A percentile compares a stretch with the other conserved stretches of the same genome.
Conservation (phyloP, 345 rosid species). For the Brassica nigra region DNA sequence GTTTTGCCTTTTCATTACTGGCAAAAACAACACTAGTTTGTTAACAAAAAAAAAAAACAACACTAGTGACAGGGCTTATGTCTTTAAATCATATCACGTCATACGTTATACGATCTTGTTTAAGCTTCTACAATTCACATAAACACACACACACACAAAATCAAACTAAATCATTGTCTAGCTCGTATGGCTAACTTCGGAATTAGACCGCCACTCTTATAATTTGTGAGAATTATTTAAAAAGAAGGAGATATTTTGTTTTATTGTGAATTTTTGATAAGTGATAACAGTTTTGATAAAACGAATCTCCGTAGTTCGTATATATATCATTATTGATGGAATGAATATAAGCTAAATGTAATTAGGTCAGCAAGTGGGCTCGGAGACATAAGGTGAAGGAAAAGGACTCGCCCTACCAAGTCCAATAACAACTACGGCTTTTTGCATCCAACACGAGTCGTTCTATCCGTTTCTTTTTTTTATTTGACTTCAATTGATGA, state of each 20-base stretch:
- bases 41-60: neutral
- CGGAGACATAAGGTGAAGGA: constrained; percentile 20
- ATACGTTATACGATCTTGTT: neutral
- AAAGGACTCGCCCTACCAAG: constrained; percentile 15
- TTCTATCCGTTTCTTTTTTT: constrained; percentile 16
- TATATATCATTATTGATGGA: neutral
- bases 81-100: constrained; percentile 9
- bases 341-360: constrained; percentile 24
- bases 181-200: too few relatives aligned
- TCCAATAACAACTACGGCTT: constrained; percentile 35
- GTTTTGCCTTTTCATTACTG: constrained; percentile 32
- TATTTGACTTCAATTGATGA: constrained; percentile 8
- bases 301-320: neutral
- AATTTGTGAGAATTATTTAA: neutral
- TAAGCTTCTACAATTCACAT: neutral
- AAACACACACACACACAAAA: neutral
- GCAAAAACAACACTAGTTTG: neutral
- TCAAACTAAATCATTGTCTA: too few relatives aligned
- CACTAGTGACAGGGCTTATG: constrained; percentile 18
- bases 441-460: constrained; percentile 27
- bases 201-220: too few relatives aligned
- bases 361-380: constrained; percentile 39
- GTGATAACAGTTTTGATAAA: neutral
- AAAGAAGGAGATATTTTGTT: neutral
- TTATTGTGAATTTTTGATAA: neutral